Conservation (phyloP, 148 eudicot genomes). For the Fagopyrum homotropicum region DNA sequence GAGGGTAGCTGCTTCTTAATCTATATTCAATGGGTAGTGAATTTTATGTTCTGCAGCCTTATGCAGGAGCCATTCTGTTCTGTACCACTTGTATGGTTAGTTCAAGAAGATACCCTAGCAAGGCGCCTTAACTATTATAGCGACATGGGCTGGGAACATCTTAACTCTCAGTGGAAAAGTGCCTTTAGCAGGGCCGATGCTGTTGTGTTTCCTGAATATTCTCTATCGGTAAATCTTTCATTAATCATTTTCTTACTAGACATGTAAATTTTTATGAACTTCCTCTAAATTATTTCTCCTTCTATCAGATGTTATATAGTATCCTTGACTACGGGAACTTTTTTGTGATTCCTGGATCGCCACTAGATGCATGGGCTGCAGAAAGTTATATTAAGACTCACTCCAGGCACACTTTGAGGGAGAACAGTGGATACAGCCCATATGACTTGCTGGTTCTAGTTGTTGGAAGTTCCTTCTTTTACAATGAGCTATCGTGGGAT, state of each 20-base stretch:
- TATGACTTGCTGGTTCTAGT: conserved; percentile 74
- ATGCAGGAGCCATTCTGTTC: conserved; percentile 99
- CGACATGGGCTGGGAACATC: conserved; percentile 57
- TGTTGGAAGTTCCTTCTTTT: conserved; percentile 81
- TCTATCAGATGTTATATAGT: conserved; percentile 88
- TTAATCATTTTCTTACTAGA: neutral
- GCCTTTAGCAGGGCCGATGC: conserved; percentile 82
- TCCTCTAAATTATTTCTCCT: conserved; percentile 31
- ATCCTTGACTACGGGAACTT: conserved; percentile 94
- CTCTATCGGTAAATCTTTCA: conserved; percentile 57
- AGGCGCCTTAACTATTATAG: conserved; percentile 60
- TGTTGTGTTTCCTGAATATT: conserved; percentile 81
- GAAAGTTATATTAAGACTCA: conserved; percentile 67
- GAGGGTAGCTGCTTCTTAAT: neutral
- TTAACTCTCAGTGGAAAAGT: conserved; percentile 62
- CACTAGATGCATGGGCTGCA: conserved; percentile 88
- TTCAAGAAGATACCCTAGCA: conserved; percentile 84
- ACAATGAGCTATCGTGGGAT: conserved; percentile 79
- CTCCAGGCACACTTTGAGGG: conserved; percentile 53
- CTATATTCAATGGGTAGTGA: conserved; percentile 1
- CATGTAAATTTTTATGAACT: neutral
- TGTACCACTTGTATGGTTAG: conserved; percentile 87
- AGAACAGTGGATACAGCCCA: conserved; percentile 41
- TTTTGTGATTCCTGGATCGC: conserved; percentile 99
- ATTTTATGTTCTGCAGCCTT: conserved; percentile 89